Evolutionary conservation across 2,329 filamentous ascomycete genomes (phyloP).

Genomic region (Trichoderma atrobrunneum): DNA sequence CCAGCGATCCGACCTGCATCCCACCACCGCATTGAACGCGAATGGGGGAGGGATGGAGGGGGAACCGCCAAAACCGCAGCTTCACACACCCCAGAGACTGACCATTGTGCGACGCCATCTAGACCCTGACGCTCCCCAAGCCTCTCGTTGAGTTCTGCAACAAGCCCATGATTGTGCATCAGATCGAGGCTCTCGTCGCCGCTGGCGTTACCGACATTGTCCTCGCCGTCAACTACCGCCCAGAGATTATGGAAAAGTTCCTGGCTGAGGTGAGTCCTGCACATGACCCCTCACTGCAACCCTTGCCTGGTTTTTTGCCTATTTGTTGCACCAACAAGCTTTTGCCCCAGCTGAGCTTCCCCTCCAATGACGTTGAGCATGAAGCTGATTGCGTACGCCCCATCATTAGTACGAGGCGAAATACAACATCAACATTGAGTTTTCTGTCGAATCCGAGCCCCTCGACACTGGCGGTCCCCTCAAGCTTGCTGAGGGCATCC

Average conservation of each 20-base stretch:
- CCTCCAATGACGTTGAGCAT: constrained; percentile 4
- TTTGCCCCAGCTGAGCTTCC: not conserved
- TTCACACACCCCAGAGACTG: constrained; percentile 20
- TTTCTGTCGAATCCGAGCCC: constrained; percentile 94
- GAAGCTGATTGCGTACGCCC: constrained; percentile 8
- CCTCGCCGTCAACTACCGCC: constrained; percentile 96
- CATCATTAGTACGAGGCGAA: constrained; percentile 72
- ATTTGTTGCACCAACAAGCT: constrained; percentile 7
- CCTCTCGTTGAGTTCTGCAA: constrained; percentile 98
- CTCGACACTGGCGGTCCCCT: constrained; percentile 92
- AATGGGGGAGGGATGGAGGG: constrained; percentile 9
- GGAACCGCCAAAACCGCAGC: not conserved
- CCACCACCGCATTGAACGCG: not conserved
- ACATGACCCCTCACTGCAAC: not conserved
- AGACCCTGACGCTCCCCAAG: constrained; percentile 97
- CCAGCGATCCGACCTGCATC: constrained; percentile 10
- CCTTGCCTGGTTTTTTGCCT: not conserved
- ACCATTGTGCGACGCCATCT: constrained; percentile 27
- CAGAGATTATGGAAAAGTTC: constrained; percentile 94
- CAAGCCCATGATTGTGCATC: constrained; percentile 98
- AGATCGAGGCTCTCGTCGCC: constrained; percentile 89
- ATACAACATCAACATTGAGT: constrained; percentile 93
- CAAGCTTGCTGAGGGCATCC: constrained; percentile 88
- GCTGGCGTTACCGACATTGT: constrained; percentile 97
- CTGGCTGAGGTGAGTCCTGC: constrained; percentile 69